Percentiles rank a stretch among this genome's conserved stretches.
These are phyloP conservation scores for Tetrapisispora nanseiensis DNA, from an alignment of 805 yeast species.

Conservation along the genomic window DNA sequence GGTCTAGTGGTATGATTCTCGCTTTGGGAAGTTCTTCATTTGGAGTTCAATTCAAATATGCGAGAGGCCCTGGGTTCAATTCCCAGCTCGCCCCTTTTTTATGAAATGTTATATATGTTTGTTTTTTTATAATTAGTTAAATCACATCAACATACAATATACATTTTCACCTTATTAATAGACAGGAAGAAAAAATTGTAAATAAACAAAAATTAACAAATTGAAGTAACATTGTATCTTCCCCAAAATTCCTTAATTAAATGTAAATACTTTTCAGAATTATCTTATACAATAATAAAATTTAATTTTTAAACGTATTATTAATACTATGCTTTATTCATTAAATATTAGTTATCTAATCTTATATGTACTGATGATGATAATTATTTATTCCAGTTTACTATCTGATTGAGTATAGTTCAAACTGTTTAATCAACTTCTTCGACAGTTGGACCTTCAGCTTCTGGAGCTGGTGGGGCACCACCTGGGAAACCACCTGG, in stretches of 20 bases:
- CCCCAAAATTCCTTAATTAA: no score
- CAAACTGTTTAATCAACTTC: conserved; percentile 52
- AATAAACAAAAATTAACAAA: no score
- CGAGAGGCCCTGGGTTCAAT: conserved; percentile 58
- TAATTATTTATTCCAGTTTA: neutral
- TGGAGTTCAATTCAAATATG: conserved; percentile 22
- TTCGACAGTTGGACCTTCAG: conserved; percentile 68
- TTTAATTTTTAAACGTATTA: neutral
- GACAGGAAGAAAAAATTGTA: neutral
- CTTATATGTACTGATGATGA: neutral
- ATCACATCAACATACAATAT: neutral
- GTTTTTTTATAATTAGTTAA: neutral
- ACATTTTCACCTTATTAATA: neutral
- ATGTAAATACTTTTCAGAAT: no score
- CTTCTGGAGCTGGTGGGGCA: conserved; percentile 53
- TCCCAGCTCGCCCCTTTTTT: conserved; percentile 37
- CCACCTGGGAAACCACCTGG: conserved; percentile 57
- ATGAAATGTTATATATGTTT: no score
- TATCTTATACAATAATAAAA: neutral
- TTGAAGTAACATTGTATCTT: no score
- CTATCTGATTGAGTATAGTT: neutral
- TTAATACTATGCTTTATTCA: neutral
- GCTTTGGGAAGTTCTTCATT: conserved; percentile 17
- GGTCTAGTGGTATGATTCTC: conserved; percentile 29
- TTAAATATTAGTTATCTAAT: neutral